Evolutionary conservation across 495 filamentous ascomycete species (phyloP).

Genomic region (Penicillium longicatenatum): DNA sequence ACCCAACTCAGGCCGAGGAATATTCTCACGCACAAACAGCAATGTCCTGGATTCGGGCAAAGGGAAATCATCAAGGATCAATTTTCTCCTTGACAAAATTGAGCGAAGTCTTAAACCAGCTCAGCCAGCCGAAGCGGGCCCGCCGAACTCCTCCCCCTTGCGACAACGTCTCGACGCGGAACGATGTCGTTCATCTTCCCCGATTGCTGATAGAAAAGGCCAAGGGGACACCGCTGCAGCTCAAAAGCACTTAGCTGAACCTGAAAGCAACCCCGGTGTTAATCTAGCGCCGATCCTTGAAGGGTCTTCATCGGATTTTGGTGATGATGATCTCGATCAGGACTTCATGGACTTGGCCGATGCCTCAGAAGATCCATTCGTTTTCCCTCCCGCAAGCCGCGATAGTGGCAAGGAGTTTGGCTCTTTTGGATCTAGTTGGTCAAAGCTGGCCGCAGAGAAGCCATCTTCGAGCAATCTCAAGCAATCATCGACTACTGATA

Average conservation of each 20-base stretch:
- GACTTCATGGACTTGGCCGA: conserved; percentile 54
- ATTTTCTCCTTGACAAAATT: conserved; percentile 64
- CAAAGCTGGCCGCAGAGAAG: conserved; percentile 19
- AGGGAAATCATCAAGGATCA: conserved; percentile 61
- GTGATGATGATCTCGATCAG: conserved; percentile 60
- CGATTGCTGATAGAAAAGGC: conserved; percentile 37
- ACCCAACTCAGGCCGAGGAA: conserved; percentile 36
- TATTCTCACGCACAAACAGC: conserved; percentile 53
- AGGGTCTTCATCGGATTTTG: conserved; percentile 58
- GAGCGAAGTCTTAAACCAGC: conserved; percentile 59
- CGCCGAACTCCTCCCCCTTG: conserved; percentile 59
- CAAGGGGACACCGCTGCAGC: conserved; percentile 9
- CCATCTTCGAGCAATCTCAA: conserved; percentile 9
- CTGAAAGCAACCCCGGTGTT: conserved; percentile 12
- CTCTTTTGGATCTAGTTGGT: conserved; percentile 23
- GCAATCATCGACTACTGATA: conserved; percentile 1
- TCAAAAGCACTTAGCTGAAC: conserved; percentile 10
- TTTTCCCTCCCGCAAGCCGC: conserved; percentile 16
- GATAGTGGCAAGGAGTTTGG: conserved; percentile 14
- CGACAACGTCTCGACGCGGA: conserved; percentile 41
- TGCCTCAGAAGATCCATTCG: conserved; percentile 38
- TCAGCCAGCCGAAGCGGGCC: conserved; percentile 30
- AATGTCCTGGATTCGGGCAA: conserved; percentile 50
- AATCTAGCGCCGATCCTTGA: conserved; percentile 16
- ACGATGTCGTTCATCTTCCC: conserved; percentile 46